These are phyloP conservation scores for Paramecium pentaurelia DNA, from an alignment of 73 alveolate species.

Conservation along the genomic window DNA sequence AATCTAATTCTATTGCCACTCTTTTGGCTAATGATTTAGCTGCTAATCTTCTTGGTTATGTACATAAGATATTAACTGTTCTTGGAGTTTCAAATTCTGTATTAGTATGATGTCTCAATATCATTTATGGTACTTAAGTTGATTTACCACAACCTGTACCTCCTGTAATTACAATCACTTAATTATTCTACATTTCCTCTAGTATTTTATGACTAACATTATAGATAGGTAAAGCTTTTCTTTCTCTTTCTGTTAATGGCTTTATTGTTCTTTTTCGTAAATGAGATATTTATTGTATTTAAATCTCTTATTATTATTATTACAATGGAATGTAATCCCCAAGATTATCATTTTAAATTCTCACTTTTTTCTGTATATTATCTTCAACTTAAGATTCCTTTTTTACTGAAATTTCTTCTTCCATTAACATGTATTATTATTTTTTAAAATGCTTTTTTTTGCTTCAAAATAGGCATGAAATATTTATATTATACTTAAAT, in stretches of 20 bases:
- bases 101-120: slow-evolving; percentile 24
- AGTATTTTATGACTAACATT: background rate
- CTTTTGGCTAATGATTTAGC: slow-evolving; percentile 55
- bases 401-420: background rate
- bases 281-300: background rate
- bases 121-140: slow-evolving; percentile 53
- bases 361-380: background rate
- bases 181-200: background rate
- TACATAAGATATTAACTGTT: slow-evolving; percentile 39
- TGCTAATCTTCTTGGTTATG: slow-evolving; percentile 61
- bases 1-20: slow-evolving; percentile 47
- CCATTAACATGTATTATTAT: background rate
- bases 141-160: slow-evolving; percentile 64
- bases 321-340: background rate
- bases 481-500: background rate
- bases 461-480: background rate
- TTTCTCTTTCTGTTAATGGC: background rate
- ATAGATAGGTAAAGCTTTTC: background rate
- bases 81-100: background rate
- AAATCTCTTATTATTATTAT: background rate
- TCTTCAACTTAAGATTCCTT: background rate
- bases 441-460: background rate
- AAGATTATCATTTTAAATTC: background rate
- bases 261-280: background rate
- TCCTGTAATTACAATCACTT: slow-evolving; percentile 48